Evolutionary conservation across 139 green algal genomes (phyloP).

Genomic region (Mesotaenium endlicherianum): DNA sequence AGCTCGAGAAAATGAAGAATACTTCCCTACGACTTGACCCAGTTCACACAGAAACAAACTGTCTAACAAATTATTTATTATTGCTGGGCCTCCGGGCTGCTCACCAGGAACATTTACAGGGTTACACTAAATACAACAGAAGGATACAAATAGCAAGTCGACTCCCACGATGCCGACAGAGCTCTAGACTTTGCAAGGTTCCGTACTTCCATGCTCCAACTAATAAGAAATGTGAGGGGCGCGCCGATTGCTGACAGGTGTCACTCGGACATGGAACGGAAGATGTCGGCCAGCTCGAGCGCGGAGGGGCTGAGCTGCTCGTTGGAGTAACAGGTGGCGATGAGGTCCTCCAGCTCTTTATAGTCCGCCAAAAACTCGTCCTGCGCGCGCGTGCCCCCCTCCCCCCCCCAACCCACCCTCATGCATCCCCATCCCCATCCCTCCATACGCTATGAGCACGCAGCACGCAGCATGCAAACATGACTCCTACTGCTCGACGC

Average conservation of each 20-base stretch:
- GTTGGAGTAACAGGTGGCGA: constrained; percentile 26
- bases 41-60: too few species aligned
- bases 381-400: not conserved
- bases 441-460: not conserved
- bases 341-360: constrained; percentile 10
- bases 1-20: too few species aligned
- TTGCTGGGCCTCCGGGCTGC: too few species aligned
- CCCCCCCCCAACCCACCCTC: not conserved
- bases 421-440: not conserved
- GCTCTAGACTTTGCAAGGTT: not conserved
- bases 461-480: not conserved
- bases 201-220: too few species aligned
- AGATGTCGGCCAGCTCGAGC: constrained; percentile 9
- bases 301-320: constrained; percentile 28
- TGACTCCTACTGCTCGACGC: not conserved
- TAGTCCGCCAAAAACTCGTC: constrained; percentile 26
- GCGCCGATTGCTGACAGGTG: too few species aligned
- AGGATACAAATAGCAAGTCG: too few species aligned
- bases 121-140: too few species aligned
- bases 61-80: too few species aligned
- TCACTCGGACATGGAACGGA: not conserved
- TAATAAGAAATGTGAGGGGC: too few species aligned
- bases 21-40: too few species aligned
- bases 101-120: too few species aligned
- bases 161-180: too few species aligned